Percentiles rank a stretch among this genome's conserved stretches.
Conservation (phyloP, 1,139 yeast genomes). For the Waltiozyma sp. region DNA sequence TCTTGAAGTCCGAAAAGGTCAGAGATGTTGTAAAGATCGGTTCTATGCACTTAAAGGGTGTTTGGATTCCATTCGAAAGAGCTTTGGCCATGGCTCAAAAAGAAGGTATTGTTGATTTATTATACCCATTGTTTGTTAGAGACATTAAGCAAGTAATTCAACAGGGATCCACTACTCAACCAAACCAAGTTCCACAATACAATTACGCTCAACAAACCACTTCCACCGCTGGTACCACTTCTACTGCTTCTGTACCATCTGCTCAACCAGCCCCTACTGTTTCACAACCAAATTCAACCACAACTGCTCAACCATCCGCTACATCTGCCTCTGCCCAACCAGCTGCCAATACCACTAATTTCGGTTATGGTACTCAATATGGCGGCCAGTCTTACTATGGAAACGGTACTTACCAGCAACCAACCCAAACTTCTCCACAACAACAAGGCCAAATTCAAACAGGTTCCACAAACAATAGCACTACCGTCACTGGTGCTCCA, state of each 20-base stretch:
- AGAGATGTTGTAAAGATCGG: constrained; percentile 94
- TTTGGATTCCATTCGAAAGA: constrained; percentile 94
- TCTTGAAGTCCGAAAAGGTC: constrained; percentile 76
- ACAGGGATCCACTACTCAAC: constrained; percentile 22
- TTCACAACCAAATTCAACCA: constrained; percentile 4
- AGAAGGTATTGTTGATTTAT: constrained; percentile 75
- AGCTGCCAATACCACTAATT: background rate
- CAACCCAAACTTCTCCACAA: constrained; percentile 8
- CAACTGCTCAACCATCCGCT: constrained; percentile 2
- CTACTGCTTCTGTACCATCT: background rate
- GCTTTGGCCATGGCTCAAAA: constrained; percentile 86
- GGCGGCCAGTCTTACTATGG: background rate
- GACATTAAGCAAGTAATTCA: constrained; percentile 67
- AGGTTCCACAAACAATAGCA: background rate
- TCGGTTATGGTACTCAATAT: background rate
- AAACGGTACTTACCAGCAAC: background rate
- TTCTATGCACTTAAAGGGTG: constrained; percentile 94
- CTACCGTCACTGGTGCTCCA: background rate
- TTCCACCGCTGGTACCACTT: constrained; percentile 1
- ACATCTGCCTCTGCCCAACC: background rate
- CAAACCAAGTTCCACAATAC: constrained; percentile 14
- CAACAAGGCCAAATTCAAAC: background rate
- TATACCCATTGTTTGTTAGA: constrained; percentile 81
- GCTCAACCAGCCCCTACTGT: background rate
- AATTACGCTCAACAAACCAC: constrained; percentile 6